phyloP scores from a whole-genome alignment of 441 rosid genomes.

The Omphalea diandra region DNA sequence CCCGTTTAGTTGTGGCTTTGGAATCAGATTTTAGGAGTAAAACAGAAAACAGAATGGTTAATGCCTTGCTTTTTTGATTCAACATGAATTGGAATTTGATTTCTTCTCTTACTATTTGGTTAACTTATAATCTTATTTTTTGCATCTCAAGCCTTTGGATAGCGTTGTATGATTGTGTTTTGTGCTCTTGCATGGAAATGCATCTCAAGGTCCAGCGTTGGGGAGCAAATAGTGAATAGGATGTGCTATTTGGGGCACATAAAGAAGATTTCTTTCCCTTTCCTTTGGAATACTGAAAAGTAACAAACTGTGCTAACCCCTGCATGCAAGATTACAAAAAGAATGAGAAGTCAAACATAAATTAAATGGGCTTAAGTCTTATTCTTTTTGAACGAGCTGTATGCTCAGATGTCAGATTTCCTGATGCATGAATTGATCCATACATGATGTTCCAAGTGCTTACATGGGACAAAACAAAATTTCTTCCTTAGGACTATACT shows the following conservation, averaged over 20 bases:
- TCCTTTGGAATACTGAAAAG: neutral
- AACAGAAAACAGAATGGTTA: neutral
- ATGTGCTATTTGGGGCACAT: neutral
- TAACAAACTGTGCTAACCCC: neutral
- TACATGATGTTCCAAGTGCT: neutral
- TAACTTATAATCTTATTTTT: neutral
- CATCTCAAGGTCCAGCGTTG: neutral
- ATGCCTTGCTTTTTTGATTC: neutral
- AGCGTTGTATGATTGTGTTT: neutral
- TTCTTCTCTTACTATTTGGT: neutral
- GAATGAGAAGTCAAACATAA: neutral
- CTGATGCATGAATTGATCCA: neutral
- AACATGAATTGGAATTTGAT: neutral
- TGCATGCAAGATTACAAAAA: neutral
- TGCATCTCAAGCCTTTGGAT: no score
- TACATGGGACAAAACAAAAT: neutral
- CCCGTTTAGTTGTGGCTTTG: neutral
- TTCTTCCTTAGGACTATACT: neutral
- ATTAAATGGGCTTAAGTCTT: neutral
- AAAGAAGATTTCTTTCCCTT: neutral
- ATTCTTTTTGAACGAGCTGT: neutral
- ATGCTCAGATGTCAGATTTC: neutral
- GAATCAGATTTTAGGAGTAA: no score
- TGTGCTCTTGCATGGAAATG: neutral
- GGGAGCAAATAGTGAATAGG: neutral